Evolutionary conservation across 1,284 basidiomycete genomes (phyloP).

Genomic region (Wolfiporia cocos): DNA sequence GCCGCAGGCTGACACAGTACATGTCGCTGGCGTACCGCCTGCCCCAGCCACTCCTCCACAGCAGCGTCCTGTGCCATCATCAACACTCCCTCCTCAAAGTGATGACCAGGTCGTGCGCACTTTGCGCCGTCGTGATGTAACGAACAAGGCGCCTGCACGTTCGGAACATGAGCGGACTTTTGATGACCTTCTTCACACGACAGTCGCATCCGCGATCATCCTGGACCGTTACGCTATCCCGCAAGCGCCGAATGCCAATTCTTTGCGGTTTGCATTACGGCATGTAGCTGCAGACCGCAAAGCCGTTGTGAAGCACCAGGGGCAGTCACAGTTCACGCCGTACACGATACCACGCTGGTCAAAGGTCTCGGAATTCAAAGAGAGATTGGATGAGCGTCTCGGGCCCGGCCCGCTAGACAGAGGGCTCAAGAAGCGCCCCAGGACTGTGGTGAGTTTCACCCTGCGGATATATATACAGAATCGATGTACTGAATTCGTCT

Average conservation of each 20-base stretch:
- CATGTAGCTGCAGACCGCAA: not conserved
- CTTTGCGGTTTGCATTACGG: not conserved
- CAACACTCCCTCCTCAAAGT: not conserved
- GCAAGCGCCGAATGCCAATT: not conserved
- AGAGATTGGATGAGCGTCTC: slow-evolving; percentile 15
- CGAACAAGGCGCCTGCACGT: not conserved
- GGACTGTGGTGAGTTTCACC: slow-evolving; percentile 12
- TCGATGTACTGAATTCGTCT: too few species aligned
- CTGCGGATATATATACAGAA: too few species aligned
- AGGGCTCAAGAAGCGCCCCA: slow-evolving; percentile 14
- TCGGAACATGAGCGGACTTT: not conserved
- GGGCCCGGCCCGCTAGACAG: slow-evolving; percentile 18
- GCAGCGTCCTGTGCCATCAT: too few species aligned
- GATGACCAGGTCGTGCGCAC: not conserved
- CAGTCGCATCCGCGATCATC: slow-evolving; percentile 1
- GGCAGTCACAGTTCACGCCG: slow-evolving; percentile 4
- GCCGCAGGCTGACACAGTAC: too few species aligned
- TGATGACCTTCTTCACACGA: slow-evolving; percentile 3
- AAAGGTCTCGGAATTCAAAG: slow-evolving; percentile 19
- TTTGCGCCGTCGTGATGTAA: not conserved
- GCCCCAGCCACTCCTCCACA: too few species aligned
- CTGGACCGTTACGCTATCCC: slow-evolving; percentile 2
- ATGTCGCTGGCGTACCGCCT: too few species aligned
- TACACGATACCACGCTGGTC: slow-evolving; percentile 17
- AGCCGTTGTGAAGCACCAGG: slow-evolving; percentile 1